phyloP scores from a whole-genome alignment of 2,329 filamentous ascomycete species.

The Aspergillus viridinutans region DNA sequence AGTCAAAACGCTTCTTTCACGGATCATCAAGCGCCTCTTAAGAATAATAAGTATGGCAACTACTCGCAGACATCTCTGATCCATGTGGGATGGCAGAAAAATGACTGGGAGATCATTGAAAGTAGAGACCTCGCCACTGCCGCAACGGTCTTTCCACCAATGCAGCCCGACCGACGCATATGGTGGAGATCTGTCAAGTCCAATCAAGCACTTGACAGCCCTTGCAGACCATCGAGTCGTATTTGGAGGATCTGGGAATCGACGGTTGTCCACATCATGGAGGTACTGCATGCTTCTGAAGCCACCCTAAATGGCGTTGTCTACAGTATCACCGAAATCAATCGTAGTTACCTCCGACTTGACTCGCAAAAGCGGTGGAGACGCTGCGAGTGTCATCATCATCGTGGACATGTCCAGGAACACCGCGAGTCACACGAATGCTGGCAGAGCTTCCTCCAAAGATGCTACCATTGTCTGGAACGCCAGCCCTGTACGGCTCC shows the following conservation, averaged over 20 bases:
- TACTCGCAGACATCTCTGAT: not conserved
- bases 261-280: constrained; percentile 10
- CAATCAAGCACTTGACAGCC: constrained; percentile 8
- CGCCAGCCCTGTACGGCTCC: constrained; percentile 48
- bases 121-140: not conserved
- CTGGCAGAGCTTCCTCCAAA: constrained; percentile 58
- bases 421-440: constrained; percentile 46
- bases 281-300: constrained; percentile 10
- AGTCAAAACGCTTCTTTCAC: constrained; percentile 2
- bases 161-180: constrained; percentile 11
- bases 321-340: constrained; percentile 36
- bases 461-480: constrained; percentile 58
- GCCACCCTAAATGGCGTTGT: constrained; percentile 11
- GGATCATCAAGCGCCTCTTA: constrained; percentile 5
- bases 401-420: constrained; percentile 44
- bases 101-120: not conserved
- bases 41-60: constrained; percentile 4
- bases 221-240: constrained; percentile 13
- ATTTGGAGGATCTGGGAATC: constrained; percentile 9
- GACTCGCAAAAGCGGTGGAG: constrained; percentile 93
- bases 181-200: constrained; percentile 6
- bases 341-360: constrained; percentile 68
- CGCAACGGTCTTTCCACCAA: constrained; percentile 1
- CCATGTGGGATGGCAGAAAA: not conserved
- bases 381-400: constrained; percentile 96